phyloP scores from a whole-genome alignment of 805 yeast genomes.

The Pichia paraexigua region DNA sequence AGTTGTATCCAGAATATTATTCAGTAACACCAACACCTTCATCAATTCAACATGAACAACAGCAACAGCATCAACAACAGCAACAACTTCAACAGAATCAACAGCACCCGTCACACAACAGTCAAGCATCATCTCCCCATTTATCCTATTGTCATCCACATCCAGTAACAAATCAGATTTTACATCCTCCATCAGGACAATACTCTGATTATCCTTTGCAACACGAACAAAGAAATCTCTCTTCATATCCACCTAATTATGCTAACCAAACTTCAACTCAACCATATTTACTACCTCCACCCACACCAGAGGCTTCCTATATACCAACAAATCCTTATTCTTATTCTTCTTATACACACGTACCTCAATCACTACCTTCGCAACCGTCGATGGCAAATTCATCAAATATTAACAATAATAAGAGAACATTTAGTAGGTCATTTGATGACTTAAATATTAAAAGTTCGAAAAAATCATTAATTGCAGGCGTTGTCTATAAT shows the following conservation, averaged over 20 bases:
- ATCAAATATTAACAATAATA: background rate
- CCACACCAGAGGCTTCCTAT: background rate
- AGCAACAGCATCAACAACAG: background rate
- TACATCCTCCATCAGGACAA: background rate
- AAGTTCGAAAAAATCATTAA: conserved; percentile 11
- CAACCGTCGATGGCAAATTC: background rate
- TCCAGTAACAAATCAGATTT: background rate
- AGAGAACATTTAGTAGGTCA: background rate
- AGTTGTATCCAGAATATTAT: background rate
- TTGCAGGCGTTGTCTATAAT: conserved; percentile 22
- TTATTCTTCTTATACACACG: background rate
- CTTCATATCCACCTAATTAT: background rate
- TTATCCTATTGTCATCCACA: background rate
- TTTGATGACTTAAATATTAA: background rate
- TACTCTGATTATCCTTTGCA: background rate
- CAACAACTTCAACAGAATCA: background rate
- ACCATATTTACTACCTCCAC: background rate
- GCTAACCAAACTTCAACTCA: background rate
- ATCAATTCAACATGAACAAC: background rate
- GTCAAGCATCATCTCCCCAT: background rate
- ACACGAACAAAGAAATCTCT: background rate
- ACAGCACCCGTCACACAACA: background rate
- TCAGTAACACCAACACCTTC: background rate
- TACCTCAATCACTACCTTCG: background rate
- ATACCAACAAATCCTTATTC: background rate